phyloP scores from a whole-genome alignment of 208 protist genomes.

The Vickermania spadyakhi region DNA sequence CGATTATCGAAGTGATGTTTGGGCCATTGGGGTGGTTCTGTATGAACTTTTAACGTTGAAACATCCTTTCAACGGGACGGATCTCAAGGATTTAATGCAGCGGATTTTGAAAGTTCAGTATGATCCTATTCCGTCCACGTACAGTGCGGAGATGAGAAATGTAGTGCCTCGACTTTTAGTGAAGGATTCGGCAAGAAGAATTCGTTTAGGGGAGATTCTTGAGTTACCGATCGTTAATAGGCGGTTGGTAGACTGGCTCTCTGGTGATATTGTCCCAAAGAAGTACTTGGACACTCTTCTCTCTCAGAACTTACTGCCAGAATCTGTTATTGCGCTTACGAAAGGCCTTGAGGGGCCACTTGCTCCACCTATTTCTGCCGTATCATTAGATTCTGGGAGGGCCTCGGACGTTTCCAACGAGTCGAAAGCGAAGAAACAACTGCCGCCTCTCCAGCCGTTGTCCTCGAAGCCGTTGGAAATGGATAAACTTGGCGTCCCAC shows the following conservation, averaged over 20 bases:
- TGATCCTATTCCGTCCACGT: conserved; percentile 60
- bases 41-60: conserved; percentile 84
- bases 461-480: background rate
- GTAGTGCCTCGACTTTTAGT: conserved; percentile 70
- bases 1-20: conserved; percentile 91
- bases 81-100: conserved; percentile 85
- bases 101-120: conserved; percentile 85
- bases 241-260: conserved; percentile 67
- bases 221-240: conserved; percentile 62
- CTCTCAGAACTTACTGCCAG: conserved; percentile 49
- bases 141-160: conserved; percentile 61
- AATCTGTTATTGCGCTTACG: conserved; percentile 13
- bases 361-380: background rate
- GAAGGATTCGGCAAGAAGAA: conserved; percentile 58
- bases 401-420: background rate
- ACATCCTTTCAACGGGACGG: conserved; percentile 86
- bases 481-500: background rate
- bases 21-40: conserved; percentile 87
- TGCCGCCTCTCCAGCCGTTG: background rate
- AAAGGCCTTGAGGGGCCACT: conserved; percentile 3
- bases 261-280: conserved; percentile 45
- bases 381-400: background rate
- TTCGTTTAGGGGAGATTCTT: conserved; percentile 56
- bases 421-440: background rate
- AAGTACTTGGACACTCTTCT: conserved; percentile 68